Evolutionary conservation across 2,329 filamentous ascomycete species (phyloP).

Genomic region (Cryphonectria nitschkei): DNA sequence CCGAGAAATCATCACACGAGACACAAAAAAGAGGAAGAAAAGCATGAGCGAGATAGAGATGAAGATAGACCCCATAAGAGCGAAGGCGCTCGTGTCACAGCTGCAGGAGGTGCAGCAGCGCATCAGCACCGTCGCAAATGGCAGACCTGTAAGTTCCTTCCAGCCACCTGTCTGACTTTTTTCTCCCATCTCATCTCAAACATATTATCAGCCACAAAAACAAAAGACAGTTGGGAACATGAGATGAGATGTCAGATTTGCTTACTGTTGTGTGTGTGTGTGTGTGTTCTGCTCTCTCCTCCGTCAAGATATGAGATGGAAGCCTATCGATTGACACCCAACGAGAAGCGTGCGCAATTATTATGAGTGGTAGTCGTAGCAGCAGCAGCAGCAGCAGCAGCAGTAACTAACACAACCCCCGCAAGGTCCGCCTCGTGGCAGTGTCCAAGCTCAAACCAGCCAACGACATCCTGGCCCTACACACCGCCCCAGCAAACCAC

Average conservation of each 20-base stretch:
- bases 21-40: not conserved
- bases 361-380: too few species aligned
- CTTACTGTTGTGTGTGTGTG: not conserved
- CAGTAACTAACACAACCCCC: constrained; percentile 28
- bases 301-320: not conserved
- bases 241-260: not conserved
- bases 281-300: not conserved
- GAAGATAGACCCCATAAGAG: constrained; percentile 65
- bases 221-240: too few species aligned
- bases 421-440: constrained; percentile 84
- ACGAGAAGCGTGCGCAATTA: too few species aligned
- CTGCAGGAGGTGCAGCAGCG: constrained; percentile 63
- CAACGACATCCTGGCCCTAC: constrained; percentile 85
- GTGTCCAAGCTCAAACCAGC: constrained; percentile 96
- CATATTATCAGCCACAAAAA: not conserved
- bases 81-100: constrained; percentile 64
- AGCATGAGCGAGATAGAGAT: constrained; percentile 57
- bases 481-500: constrained; percentile 63
- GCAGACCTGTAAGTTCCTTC: constrained; percentile 55
- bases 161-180: not conserved
- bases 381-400: too few species aligned
- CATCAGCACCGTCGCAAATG: constrained; percentile 56
- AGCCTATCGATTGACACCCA: not conserved
- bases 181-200: constrained; percentile 27
- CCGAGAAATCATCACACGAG: not conserved